Evolutionary conservation across 2,329 filamentous ascomycete genomes (phyloP).

Genomic region (Elsinoe fawcettii): DNA sequence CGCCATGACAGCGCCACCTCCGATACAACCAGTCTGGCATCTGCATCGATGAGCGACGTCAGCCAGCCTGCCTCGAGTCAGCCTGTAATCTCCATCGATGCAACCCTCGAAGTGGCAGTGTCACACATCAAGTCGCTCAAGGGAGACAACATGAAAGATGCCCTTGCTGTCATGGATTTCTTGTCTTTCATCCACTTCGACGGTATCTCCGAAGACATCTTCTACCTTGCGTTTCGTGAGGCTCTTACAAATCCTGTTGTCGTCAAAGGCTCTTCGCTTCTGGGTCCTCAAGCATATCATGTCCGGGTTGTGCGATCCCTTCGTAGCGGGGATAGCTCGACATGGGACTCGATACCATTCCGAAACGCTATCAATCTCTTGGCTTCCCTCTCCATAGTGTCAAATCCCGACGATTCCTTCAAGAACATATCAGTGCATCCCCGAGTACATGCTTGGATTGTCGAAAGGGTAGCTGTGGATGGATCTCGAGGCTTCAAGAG

Average conservation of each 20-base stretch:
- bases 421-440: background rate
- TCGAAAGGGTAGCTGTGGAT: background rate
- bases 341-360: background rate
- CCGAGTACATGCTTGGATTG: background rate
- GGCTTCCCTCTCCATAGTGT: background rate
- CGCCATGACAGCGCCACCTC: background rate
- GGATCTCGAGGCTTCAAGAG: constrained; percentile 1
- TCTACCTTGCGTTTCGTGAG: background rate
- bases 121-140: background rate
- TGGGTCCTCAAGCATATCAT: background rate
- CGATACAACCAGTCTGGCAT: background rate
- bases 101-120: background rate
- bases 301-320: background rate
- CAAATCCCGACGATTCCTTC: background rate
- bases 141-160: background rate
- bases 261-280: background rate
- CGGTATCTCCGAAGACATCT: background rate
- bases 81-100: background rate
- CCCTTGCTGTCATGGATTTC: background rate
- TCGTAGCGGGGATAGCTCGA: background rate
- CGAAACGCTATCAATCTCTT: background rate
- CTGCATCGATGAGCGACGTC: background rate
- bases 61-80: background rate
- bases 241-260: background rate
- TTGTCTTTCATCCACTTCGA: background rate